phyloP scores from a whole-genome alignment of 805 yeast species.

The Metschnikowia corniflorae region DNA sequence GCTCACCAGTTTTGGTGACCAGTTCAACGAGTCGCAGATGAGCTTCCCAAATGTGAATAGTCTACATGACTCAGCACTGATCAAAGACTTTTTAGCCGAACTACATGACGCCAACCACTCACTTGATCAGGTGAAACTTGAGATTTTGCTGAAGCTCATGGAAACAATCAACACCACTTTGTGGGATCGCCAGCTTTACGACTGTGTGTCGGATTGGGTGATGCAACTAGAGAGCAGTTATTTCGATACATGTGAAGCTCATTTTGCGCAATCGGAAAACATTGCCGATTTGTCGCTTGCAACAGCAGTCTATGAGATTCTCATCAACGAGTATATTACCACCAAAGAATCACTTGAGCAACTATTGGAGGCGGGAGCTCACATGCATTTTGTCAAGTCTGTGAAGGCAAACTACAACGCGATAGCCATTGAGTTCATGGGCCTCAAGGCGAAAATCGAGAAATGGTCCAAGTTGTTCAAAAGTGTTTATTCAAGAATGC shows the following conservation, averaged over 20 bases:
- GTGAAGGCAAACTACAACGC: slow-evolving; percentile 28
- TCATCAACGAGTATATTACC: slow-evolving; percentile 41
- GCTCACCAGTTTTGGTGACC: slow-evolving; percentile 29
- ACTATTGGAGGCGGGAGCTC: slow-evolving; percentile 18
- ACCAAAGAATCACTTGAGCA: slow-evolving; percentile 27
- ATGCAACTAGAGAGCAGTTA: slow-evolving; percentile 27
- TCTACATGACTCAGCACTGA: slow-evolving; percentile 4
- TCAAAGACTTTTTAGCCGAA: slow-evolving; percentile 15
- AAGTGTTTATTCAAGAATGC: neutral
- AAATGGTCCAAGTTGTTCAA: slow-evolving; percentile 40
- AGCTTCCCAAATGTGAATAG: slow-evolving; percentile 6
- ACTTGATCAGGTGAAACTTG: slow-evolving; percentile 22
- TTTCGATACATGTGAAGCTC: slow-evolving; percentile 7
- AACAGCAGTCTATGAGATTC: slow-evolving; percentile 43
- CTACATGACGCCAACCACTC: slow-evolving; percentile 14
- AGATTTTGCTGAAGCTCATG: slow-evolving; percentile 25
- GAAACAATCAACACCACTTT: slow-evolving; percentile 3
- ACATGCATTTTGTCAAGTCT: slow-evolving; percentile 11
- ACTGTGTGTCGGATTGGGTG: slow-evolving; percentile 34
- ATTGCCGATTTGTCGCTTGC: slow-evolving; percentile 22
- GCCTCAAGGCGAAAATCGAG: slow-evolving; percentile 40
- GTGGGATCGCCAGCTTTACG: slow-evolving; percentile 23
- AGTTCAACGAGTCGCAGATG: slow-evolving; percentile 6
- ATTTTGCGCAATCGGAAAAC: neutral
- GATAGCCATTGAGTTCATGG: slow-evolving; percentile 34